Evolutionary conservation across 306 rosid genomes (phyloP).

Genomic region (Comarum palustre): DNA sequence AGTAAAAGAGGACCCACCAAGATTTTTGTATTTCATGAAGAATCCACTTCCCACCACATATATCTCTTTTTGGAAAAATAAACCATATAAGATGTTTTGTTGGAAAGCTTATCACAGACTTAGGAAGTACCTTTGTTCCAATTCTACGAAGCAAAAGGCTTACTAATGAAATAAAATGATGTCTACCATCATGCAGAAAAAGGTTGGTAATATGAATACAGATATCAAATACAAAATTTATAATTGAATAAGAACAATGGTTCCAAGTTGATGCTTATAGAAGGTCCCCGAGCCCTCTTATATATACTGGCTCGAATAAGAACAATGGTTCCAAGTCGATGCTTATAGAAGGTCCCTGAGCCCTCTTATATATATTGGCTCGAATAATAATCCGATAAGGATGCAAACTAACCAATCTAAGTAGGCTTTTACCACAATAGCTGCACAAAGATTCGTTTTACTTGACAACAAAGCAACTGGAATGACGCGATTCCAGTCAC

Average conservation of each 20-base stretch:
- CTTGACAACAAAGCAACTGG: too few relatives aligned
- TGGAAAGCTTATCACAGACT: background rate
- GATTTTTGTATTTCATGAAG: background rate
- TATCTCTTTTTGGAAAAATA: background rate
- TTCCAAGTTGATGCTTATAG: background rate
- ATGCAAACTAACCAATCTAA: too few relatives aligned
- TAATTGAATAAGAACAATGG: background rate
- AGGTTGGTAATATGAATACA: background rate
- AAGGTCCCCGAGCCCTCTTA: too few relatives aligned
- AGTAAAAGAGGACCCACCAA: background rate
- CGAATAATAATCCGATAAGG: too few relatives aligned
- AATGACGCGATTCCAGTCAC: too few relatives aligned
- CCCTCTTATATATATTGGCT: too few relatives aligned
- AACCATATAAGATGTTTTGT: too few relatives aligned
- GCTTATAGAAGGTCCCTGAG: background rate
- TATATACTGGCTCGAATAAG: too few relatives aligned
- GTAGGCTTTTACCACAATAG: too few relatives aligned
- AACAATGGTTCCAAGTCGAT: background rate
- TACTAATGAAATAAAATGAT: background rate
- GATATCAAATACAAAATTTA: background rate
- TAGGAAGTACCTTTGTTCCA: background rate
- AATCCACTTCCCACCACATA: background rate
- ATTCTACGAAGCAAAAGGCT: slow-evolving; percentile 1
- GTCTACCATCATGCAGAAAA: background rate
- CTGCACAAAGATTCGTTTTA: too few relatives aligned